These are phyloP conservation scores for Dichotomopilus funicola DNA, from an alignment of 2,329 filamentous ascomycete species.

Conservation along the genomic window DNA sequence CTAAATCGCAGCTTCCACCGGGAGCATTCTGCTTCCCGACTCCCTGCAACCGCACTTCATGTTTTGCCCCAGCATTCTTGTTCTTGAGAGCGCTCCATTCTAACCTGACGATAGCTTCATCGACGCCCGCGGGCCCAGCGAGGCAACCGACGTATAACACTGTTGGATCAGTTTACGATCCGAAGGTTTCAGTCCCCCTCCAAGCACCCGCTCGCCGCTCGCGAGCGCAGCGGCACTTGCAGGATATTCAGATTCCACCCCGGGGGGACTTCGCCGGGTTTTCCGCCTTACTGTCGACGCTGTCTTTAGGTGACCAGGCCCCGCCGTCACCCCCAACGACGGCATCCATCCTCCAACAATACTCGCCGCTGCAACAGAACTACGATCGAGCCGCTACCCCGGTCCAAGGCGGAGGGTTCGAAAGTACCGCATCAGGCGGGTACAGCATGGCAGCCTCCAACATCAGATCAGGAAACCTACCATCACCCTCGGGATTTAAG, in stretches of 20 bases:
- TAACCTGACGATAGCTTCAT: slow-evolving; percentile 14
- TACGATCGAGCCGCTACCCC: slow-evolving; percentile 46
- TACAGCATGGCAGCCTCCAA: slow-evolving; percentile 20
- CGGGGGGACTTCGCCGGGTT: slow-evolving; percentile 32
- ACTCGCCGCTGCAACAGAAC: slow-evolving; percentile 49
- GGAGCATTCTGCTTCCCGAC: background rate
- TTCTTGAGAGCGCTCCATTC: background rate
- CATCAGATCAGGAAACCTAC: slow-evolving; percentile 26
- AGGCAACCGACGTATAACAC: slow-evolving; percentile 46
- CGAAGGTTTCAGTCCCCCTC: slow-evolving; percentile 38
- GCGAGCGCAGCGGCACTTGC: slow-evolving; percentile 38
- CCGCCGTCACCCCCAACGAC: slow-evolving; percentile 21
- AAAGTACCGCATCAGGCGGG: background rate
- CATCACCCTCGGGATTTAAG: slow-evolving; percentile 20
- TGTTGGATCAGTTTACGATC: slow-evolving; percentile 50
- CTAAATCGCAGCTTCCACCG: background rate
- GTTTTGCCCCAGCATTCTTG: background rate
- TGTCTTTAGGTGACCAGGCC: slow-evolving; percentile 30
- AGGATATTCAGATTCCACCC: slow-evolving; percentile 18
- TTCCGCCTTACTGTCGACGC: slow-evolving; percentile 30
- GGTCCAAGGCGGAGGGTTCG: slow-evolving; percentile 1
- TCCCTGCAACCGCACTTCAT: background rate
- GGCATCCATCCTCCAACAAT: slow-evolving; percentile 31
- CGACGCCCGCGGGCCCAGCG: slow-evolving; percentile 9
- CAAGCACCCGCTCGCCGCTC: slow-evolving; percentile 47